Evolutionary conservation across 495 filamentous ascomycete genomes (phyloP), one percentile per base, ranked within the genome.

Genomic region (Daldinia vernicosa): DNA sequence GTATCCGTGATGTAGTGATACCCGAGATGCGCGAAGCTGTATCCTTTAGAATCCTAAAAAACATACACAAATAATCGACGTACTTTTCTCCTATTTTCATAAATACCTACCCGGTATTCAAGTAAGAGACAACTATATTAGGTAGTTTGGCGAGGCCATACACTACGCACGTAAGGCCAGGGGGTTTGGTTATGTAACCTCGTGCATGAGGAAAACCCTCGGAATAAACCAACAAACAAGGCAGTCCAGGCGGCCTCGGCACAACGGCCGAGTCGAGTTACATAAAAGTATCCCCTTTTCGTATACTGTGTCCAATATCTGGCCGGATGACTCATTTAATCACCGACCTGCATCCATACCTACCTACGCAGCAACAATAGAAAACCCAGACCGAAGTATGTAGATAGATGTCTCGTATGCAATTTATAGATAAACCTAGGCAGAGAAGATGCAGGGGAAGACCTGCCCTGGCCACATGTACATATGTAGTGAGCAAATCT

Each of bases 401-500:
- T 7, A 28, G 24, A 53, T 8, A 53, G 50, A 53, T 30, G 50
- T 30, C 50, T 53, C 26, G 30, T 30, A 12, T 12, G 22, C 6
- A 3, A 14, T 47, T 40, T 22, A 47, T 9, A 24, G 43, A 47
- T 47, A 30, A 26, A 30, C 7, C 50, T 53, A 53, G 50, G 24
- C 50, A 53, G 50, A 53, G 12, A 40, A 39, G 15, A 26, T 47
- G 1, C 35, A 50, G 52, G 54, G 62, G 39, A 30, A 28, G 9
- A 17, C 50, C 50, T 4, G 24, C 24, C 19, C 14, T 47, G 19
- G 19, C 8, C 24, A 47, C 19, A 47, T 47, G 19, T 47, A n/a
- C n/a, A n/a, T n/a, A 47, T 47, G 43, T 12, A 32, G 19, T 57
- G 26, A 55, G 28, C 28, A 35, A 57, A 39, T 57, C 43, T 15